phyloP scores from a whole-genome alignment of 225 moss, liverwort and hornwort species.

The Marchantia paleacea region DNA sequence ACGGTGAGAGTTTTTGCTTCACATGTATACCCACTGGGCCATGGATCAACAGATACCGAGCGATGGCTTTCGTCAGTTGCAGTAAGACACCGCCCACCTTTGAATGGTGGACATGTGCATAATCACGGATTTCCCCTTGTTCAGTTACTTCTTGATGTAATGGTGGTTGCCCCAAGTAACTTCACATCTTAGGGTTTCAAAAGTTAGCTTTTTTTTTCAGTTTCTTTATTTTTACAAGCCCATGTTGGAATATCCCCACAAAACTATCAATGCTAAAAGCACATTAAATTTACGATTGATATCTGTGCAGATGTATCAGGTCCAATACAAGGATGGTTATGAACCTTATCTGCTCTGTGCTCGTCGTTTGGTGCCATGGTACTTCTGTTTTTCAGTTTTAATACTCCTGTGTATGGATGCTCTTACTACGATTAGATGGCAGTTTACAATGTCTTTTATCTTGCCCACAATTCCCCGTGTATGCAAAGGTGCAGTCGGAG shows the following conservation, averaged over 20 bases:
- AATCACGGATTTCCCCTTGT: neutral
- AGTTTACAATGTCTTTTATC: neutral
- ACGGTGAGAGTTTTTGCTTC: constrained; percentile 34
- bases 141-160: neutral
- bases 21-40: constrained; percentile 33
- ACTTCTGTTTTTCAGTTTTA: neutral
- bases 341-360: constrained; percentile 45
- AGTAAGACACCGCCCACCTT: constrained; percentile 10
- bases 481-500: neutral
- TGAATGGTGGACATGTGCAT: neutral
- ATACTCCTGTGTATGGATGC: neutral
- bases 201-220: neutral
- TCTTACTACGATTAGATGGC: neutral
- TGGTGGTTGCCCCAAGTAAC: neutral
- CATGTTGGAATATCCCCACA: no score
- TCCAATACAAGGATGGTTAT: constrained; percentile 37
- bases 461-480: no score
- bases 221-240: neutral
- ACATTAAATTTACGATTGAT: neutral
- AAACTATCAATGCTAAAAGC: neutral
- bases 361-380: constrained; percentile 45
- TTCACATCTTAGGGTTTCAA: neutral
- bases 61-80: constrained; percentile 37
- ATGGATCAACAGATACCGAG: constrained; percentile 37
- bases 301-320: constrained; percentile 34